A percentile compares a stretch with the other conserved stretches of the same genome.
Conservation (phyloP, 352 stramenopile genomes). For the Blastocystis sp. region DNA sequence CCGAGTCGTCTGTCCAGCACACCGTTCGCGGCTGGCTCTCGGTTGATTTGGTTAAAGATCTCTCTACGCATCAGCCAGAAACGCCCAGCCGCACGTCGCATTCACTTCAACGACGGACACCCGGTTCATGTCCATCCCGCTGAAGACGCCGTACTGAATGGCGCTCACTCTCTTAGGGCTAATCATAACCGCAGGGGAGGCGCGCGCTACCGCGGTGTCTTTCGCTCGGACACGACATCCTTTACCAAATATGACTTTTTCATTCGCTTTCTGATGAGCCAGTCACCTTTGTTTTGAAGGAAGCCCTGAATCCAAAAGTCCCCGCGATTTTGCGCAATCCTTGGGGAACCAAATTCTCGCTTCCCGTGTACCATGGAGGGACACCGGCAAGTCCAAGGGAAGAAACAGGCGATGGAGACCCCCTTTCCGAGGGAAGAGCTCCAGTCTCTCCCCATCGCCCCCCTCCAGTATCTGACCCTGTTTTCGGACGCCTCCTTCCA, state of each 20-base stretch:
- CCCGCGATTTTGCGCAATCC: not conserved
- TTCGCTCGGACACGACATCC: constrained; percentile 59
- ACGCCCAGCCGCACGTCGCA: constrained; percentile 4
- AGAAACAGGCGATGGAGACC: constrained; percentile 2
- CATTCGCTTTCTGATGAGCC: not conserved
- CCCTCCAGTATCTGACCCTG: not conserved
- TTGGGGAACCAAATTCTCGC: not conserved
- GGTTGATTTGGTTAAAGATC: constrained; percentile 91
- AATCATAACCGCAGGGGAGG: not conserved
- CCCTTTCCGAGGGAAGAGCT: not conserved
- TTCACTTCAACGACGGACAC: constrained; percentile 64
- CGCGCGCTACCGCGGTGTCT: constrained; percentile 35
- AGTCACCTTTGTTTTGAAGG: not conserved
- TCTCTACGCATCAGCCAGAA: constrained; percentile 76
- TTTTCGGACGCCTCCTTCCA: not conserved
- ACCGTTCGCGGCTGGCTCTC: constrained; percentile 85
- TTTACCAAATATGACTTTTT: constrained; percentile 62
- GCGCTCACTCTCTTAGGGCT: constrained; percentile 50
- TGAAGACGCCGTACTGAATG: constrained; percentile 66
- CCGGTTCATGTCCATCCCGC: constrained; percentile 58
- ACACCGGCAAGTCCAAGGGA: not conserved
- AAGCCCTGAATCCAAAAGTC: not conserved
- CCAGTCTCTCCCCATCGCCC: not conserved
- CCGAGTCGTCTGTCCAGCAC: constrained; percentile 93
- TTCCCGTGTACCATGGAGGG: not conserved